Conservation (phyloP, 345 rosid species). For the Citrus unshiu region DNA sequence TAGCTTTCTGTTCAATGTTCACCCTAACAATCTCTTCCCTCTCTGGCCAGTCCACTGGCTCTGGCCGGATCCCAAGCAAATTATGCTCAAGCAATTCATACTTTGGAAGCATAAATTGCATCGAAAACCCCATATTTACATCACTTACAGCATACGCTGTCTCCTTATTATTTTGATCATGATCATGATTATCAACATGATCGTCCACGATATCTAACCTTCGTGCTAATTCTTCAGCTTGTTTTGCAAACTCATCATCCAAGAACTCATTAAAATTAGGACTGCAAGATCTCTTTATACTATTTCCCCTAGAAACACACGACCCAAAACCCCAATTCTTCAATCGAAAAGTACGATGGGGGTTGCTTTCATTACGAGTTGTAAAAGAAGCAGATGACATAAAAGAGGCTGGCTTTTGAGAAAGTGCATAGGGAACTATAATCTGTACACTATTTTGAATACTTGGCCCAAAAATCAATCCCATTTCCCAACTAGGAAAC, state of each 20-base stretch:
- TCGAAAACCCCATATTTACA: neutral
- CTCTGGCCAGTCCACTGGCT: constrained; percentile 47
- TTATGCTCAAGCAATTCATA: constrained; percentile 32
- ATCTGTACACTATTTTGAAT: constrained; percentile 19
- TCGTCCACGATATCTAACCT: constrained; percentile 2
- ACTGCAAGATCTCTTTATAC: constrained; percentile 14
- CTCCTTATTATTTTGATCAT: neutral
- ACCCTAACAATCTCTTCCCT: constrained; percentile 31
- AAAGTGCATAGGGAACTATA: neutral
- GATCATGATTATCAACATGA: neutral
- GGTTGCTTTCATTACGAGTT: neutral
- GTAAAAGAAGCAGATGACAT: constrained; percentile 5
- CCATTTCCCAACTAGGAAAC: constrained; percentile 17
- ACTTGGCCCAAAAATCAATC: constrained; percentile 21
- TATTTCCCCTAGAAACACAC: constrained; percentile 11
- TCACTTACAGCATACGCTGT: constrained; percentile 10
- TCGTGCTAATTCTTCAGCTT: constrained; percentile 7
- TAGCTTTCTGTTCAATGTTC: constrained; percentile 50
- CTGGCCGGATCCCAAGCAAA: constrained; percentile 36
- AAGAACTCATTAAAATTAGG: constrained; percentile 17
- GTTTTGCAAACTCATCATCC: constrained; percentile 12
- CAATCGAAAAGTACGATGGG: neutral
- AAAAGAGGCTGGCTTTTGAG: constrained; percentile 4
- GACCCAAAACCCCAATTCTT: constrained; percentile 10
- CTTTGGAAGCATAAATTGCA: constrained; percentile 25